A percentile compares a stretch with the other conserved stretches of the same genome.
Evolutionary conservation across 305 asterid species (phyloP).

Genomic region (Fraxinus latifolia): DNA sequence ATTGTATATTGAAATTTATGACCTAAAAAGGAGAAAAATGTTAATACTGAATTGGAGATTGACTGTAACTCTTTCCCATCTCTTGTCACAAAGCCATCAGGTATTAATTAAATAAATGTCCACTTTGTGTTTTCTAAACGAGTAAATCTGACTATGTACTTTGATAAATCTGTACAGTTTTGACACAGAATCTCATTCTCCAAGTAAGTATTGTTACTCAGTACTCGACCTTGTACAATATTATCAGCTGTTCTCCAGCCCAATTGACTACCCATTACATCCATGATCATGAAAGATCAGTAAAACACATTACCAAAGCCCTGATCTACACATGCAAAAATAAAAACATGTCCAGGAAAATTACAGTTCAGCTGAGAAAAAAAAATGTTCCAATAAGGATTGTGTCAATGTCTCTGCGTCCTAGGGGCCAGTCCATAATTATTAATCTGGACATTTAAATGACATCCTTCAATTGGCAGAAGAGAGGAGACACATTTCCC

Average conservation of each 20-base stretch:
- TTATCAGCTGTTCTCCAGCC: neutral
- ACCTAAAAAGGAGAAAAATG: neutral
- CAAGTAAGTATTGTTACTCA: neutral
- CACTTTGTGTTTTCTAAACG: neutral
- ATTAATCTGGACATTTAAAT: neutral
- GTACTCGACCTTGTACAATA: neutral
- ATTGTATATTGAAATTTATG: neutral
- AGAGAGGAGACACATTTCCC: neutral
- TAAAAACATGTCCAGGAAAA: neutral
- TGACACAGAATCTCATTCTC: neutral
- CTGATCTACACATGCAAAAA: neutral
- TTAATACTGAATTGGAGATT: neutral
- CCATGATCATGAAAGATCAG: neutral
- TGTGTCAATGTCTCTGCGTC: neutral
- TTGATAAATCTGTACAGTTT: neutral
- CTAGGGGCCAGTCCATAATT: neutral
- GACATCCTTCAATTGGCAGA: neutral
- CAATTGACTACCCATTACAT: neutral
- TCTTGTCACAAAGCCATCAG: neutral
- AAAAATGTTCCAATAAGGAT: neutral
- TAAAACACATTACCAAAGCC: neutral
- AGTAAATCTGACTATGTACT: neutral
- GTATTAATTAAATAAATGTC: neutral
- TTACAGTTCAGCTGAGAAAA: neutral
- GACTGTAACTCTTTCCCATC: neutral